A percentile compares a stretch with the other conserved stretches of the same genome.
phyloP scores from a whole-genome alignment of 768 basidiomycete species.

The Lentinula aciculospora region DNA sequence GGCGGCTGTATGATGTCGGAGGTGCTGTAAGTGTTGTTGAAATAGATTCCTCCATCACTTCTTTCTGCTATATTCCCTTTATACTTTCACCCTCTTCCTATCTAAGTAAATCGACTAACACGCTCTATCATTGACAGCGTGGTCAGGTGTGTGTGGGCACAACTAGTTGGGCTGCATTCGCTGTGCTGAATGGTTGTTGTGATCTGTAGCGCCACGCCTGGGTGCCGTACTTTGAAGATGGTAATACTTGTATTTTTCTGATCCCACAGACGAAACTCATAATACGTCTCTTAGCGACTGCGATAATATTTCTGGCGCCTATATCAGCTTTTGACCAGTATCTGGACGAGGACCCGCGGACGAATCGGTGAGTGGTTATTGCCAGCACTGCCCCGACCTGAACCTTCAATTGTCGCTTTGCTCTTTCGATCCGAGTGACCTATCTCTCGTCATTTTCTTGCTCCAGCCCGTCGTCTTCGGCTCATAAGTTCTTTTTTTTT shows the following conservation, averaged over 20 bases:
- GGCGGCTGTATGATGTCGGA: conserved; percentile 82
- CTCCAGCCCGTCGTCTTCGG: too few relatives aligned
- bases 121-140: conserved; percentile 29
- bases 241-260: conserved; percentile 26
- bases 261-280: too few relatives aligned
- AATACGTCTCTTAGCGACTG: conserved; percentile 47
- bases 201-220: conserved; percentile 63
- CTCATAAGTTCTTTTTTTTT: neutral
- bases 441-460: neutral
- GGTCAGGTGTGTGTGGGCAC: conserved; percentile 44
- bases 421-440: neutral
- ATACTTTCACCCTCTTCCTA: conserved; percentile 1
- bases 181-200: conserved; percentile 9
- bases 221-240: conserved; percentile 85
- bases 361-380: conserved; percentile 41
- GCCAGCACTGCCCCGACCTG: too few relatives aligned
- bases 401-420: too few relatives aligned
- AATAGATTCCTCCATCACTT: too few relatives aligned
- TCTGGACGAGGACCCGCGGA: conserved; percentile 74
- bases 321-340: conserved; percentile 90
- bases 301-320: conserved; percentile 83
- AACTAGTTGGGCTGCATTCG: conserved; percentile 6
- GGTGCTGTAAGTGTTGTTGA: conserved; percentile 76
- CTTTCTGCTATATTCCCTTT: conserved; percentile 4
- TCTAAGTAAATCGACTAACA: neutral